phyloP scores from a whole-genome alignment of 345 rosid genomes.

The Melastoma malabathricum region DNA sequence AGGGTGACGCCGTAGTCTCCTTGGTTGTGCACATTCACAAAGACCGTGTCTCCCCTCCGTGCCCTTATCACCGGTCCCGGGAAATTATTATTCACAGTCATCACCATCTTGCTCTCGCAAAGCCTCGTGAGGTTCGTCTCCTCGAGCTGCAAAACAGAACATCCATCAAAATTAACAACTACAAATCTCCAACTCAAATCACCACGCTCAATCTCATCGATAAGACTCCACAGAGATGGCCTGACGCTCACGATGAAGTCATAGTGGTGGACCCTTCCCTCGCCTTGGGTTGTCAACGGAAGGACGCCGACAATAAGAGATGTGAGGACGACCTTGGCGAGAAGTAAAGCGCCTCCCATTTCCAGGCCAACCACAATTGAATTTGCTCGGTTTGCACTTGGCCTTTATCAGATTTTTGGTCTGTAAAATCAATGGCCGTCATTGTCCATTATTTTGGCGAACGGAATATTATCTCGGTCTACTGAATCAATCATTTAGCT shows the following conservation, averaged over 20 bases:
- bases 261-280: slow-evolving; percentile 1
- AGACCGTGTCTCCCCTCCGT: not conserved
- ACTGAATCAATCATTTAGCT: too few relatives aligned
- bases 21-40: not conserved
- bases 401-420: too few relatives aligned
- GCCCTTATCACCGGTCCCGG: not conserved
- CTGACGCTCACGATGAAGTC: slow-evolving; percentile 7
- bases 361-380: too few relatives aligned
- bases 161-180: too few relatives aligned
- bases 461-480: too few relatives aligned
- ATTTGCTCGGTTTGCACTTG: too few relatives aligned
- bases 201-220: too few relatives aligned
- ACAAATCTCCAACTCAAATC: too few relatives aligned
- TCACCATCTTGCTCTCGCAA: not conserved
- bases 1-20: not conserved
- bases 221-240: too few relatives aligned
- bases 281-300: not conserved
- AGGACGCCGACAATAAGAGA: not conserved
- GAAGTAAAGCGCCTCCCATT: too few relatives aligned
- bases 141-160: not conserved
- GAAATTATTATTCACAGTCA: not conserved
- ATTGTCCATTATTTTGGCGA: too few relatives aligned
- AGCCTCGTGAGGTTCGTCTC: not conserved
- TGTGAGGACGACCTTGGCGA: not conserved
- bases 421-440: too few relatives aligned